Conservation (phyloP, 208 protist species). For the Phytomonas francai region DNA sequence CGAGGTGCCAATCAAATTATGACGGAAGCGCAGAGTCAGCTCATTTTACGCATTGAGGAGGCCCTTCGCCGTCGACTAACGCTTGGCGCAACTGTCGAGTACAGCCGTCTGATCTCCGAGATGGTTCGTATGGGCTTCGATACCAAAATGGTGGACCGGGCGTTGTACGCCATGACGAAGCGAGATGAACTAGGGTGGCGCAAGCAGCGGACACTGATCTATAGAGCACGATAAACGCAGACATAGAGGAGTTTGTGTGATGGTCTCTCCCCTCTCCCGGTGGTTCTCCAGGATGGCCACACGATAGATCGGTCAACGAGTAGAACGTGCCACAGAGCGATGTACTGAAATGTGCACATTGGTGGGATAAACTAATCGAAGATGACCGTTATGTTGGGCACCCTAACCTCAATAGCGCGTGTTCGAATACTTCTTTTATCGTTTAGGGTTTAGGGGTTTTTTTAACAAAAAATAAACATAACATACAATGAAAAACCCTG, state of each 20-base stretch:
- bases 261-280: not conserved
- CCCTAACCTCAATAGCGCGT: not conserved
- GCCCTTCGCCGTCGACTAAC: constrained; percentile 74
- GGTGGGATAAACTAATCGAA: too few species aligned
- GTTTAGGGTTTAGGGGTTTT: constrained; percentile 6
- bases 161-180: constrained; percentile 83
- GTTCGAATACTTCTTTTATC: constrained; percentile 2
- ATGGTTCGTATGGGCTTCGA: constrained; percentile 83
- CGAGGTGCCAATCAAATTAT: constrained; percentile 67
- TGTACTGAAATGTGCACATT: not conserved
- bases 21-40: constrained; percentile 78
- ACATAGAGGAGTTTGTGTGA: not conserved
- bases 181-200: constrained; percentile 86
- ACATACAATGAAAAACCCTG: too few species aligned
- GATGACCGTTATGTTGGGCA: too few species aligned
- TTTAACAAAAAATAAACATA: too few species aligned
- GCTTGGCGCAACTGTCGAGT: constrained; percentile 78
- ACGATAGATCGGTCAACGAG: not conserved
- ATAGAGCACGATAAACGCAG: constrained; percentile 43
- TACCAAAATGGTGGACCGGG: constrained; percentile 73
- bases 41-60: constrained; percentile 79
- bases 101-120: constrained; percentile 70
- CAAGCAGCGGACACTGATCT: constrained; percentile 80
- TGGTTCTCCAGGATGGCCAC: too few species aligned
- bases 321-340: not conserved